Base-by-base conservation (phyloP, 2,329 filamentous ascomycete genomes). In the Talaromyces sp. region DNA sequence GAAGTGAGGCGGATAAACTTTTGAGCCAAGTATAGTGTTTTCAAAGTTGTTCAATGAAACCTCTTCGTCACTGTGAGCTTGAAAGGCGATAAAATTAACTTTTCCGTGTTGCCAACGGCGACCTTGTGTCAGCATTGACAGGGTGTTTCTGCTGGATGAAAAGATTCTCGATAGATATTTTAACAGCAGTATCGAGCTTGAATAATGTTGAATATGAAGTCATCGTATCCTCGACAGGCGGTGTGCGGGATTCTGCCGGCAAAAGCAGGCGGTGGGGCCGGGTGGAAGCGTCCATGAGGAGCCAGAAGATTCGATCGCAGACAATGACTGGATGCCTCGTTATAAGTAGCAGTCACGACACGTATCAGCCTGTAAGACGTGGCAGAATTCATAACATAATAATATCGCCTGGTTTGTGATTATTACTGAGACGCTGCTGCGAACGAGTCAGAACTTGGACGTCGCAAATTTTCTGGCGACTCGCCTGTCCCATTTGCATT, bases 231-330 rank as follows among this genome's bases (percentile, higher is more conserved):
- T 23, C n/a, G 44, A 31, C 23, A 34, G 42, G 60, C 60, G 60
- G 60, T 61, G 55, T 34, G 27, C 2, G 1, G 7, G 1, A 18
- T 63, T 66, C 50, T 64, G 60, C 62, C 58, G 40, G 34, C 30
- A 28, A 50, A 61, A 53, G 23, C 52, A 58, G 60, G 56, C 56
- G 58, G 60, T 54, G 58, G 61, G 58, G 42, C 50, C 18, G 23
- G 2, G 2, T 23, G 23, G 66, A 66, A 59, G 51, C 34, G 56
- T 72, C 72, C 59, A 70, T 73, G 57, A 73, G 61, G 62, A 70
- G 64, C 76, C 69, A 75, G 76, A 78, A 78, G 69, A 66, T 77
- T 78, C 76, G 73, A 76, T 69, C 67, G 63, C 63, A 54, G 31
- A 58, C 56, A 28, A 23, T 28, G 27, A 18, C 55, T 23, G 36